These are phyloP conservation scores for Imleria badia DNA, from an alignment of 768 basidiomycete species.

Conservation along the genomic window DNA sequence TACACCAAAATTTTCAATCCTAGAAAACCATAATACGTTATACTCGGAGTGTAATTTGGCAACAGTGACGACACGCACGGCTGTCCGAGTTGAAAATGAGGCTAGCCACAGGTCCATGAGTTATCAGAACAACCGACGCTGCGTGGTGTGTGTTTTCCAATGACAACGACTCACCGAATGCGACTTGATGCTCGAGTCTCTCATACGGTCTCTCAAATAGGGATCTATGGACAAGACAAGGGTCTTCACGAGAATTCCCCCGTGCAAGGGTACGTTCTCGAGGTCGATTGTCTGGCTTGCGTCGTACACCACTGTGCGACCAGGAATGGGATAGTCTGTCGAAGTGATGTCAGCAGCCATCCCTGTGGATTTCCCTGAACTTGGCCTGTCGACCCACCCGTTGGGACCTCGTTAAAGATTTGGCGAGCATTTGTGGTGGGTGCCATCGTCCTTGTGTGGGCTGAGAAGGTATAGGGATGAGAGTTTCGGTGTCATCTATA, in stretches of 20 bases:
- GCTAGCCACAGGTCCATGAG: background rate
- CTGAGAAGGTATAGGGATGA: background rate
- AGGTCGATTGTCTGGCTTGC: constrained; percentile 47
- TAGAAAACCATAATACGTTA: background rate
- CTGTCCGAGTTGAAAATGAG: constrained; percentile 15
- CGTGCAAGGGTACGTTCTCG: constrained; percentile 42
- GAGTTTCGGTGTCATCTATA: background rate
- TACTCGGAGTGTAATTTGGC: too few relatives aligned
- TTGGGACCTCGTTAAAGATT: constrained; percentile 39
- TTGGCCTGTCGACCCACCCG: background rate
- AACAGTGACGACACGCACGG: constrained; percentile 3
- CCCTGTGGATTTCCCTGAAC: background rate
- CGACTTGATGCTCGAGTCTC: constrained; percentile 11
- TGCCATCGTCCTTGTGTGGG: background rate
- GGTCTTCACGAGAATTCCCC: constrained; percentile 50
- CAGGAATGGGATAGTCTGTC: constrained; percentile 39
- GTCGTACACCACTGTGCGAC: constrained; percentile 50
- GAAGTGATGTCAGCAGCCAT: background rate
- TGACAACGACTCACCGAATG: constrained; percentile 7
- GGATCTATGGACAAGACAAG: constrained; percentile 50
- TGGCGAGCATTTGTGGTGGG: constrained; percentile 35
- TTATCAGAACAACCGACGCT: background rate
- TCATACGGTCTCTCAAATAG: constrained; percentile 45
- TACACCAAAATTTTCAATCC: constrained; percentile 39
- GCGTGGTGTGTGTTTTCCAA: background rate